These are phyloP conservation scores for Gossypium ekmanianum DNA, from an alignment of 345 rosid species.

Conservation along the genomic window DNA sequence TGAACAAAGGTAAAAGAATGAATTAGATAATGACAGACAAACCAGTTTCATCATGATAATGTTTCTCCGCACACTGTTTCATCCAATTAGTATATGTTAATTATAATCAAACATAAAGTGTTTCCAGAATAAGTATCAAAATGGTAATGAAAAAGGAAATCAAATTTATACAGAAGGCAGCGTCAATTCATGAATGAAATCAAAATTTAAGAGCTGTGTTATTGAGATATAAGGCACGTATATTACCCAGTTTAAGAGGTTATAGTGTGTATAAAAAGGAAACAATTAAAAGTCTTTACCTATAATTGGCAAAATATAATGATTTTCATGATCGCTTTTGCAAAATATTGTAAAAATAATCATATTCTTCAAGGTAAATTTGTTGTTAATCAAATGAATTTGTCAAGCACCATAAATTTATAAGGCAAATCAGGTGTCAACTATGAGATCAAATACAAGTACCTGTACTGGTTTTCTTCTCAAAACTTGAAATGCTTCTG, in stretches of 20 bases:
- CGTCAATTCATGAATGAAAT: neutral
- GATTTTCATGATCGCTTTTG: neutral
- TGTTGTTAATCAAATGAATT: constrained; percentile 12
- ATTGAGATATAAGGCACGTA: neutral
- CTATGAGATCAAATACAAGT: constrained; percentile 3
- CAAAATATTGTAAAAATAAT: neutral
- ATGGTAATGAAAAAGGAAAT: neutral
- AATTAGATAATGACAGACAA: neutral
- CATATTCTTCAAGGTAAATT: constrained; percentile 9
- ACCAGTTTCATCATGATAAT: neutral
- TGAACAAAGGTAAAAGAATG: neutral
- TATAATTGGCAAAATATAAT: neutral
- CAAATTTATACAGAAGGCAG: neutral
- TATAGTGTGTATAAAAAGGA: neutral
- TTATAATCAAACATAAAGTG: neutral
- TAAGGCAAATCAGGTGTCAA: constrained; percentile 4
- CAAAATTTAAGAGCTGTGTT: neutral
- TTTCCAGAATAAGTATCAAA: neutral
- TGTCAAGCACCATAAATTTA: constrained; percentile 11
- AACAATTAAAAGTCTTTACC: neutral
- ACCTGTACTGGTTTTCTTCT: constrained; percentile 97
- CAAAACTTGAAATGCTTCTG: constrained; percentile 95
- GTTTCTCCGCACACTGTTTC: neutral
- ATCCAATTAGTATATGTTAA: neutral
- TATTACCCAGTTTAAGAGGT: neutral